Evolutionary conservation across 1,284 basidiomycete species (phyloP).

Genomic region (Pisolithus thermaeus): DNA sequence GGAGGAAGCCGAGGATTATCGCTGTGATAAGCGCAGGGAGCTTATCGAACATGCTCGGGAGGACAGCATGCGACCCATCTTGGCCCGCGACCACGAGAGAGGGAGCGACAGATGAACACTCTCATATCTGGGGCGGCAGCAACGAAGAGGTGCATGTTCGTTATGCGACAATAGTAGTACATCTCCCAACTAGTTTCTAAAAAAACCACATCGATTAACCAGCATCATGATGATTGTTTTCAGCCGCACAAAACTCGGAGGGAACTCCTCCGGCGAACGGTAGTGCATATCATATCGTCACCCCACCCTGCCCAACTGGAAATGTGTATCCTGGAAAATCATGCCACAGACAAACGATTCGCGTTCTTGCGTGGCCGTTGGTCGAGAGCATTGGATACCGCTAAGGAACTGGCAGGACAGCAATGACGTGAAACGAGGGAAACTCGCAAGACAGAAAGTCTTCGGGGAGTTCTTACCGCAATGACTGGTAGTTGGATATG

Average conservation of each 20-base stretch:
- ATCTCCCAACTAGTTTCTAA: no score
- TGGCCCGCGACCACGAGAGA: conserved; percentile 40
- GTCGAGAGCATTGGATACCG: conserved; percentile 53
- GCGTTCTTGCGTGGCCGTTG: conserved; percentile 76
- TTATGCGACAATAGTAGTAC: no score
- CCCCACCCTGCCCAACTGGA: conserved; percentile 75
- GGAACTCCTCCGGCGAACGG: conserved; percentile 73
- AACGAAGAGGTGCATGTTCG: conserved; percentile 59
- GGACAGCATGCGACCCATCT: conserved; percentile 56
- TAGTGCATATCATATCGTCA: conserved; percentile 57
- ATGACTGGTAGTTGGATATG: conserved; percentile 27
- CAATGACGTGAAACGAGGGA: conserved; percentile 13
- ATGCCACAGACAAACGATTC: conserved; percentile 66
- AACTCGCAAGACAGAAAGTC: conserved; percentile 3
- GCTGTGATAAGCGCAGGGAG: conserved; percentile 57
- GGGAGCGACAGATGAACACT: conserved; percentile 27
- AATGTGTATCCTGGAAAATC: conserved; percentile 81
- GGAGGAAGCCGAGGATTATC: conserved; percentile 61
- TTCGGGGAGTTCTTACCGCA: conserved; percentile 24
- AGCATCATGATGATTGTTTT: no score
- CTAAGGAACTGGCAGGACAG: conserved; percentile 38
- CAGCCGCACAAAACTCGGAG: conserved; percentile 64
- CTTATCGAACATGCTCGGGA: conserved; percentile 57
- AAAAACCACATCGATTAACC: no score
- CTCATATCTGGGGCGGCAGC: conserved; percentile 59